Evolutionary conservation across 768 basidiomycete genomes (phyloP).

Genomic region (Candolleomyces aberdarensis): DNA sequence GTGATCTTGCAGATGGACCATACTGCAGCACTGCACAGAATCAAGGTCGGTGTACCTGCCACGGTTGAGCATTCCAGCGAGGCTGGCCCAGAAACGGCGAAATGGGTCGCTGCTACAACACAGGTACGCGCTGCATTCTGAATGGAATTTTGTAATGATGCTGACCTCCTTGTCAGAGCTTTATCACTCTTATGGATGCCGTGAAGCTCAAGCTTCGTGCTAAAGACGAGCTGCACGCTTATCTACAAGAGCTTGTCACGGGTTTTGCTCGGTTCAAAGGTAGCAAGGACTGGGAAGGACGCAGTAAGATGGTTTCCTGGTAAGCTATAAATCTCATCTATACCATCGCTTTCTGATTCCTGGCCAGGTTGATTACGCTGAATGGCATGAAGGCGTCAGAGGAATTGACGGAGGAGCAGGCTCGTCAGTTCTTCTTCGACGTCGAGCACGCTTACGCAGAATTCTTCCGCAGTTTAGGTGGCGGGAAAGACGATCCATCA

Average conservation of each 20-base stretch:
- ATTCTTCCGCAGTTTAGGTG: constrained; percentile 75
- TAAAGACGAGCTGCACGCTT: neutral
- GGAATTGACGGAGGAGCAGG: constrained; percentile 93
- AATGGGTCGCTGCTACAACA: constrained; percentile 92
- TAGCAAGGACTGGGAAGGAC: constrained; percentile 94
- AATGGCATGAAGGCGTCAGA: constrained; percentile 98
- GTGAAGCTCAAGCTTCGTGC: constrained; percentile 47
- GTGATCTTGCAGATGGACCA: constrained; percentile 70
- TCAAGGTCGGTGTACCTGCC: constrained; percentile 50
- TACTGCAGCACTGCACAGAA: constrained; percentile 86
- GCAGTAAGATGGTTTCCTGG: constrained; percentile 93
- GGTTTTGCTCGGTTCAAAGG: neutral
- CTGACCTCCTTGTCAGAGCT: constrained; percentile 45
- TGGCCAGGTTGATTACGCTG: constrained; percentile 66
- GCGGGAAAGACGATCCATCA: neutral
- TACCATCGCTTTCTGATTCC: neutral
- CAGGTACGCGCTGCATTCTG: neutral
- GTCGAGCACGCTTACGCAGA: constrained; percentile 97
- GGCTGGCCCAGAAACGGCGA: constrained; percentile 88
- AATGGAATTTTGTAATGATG: neutral
- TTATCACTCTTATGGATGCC: constrained; percentile 99
- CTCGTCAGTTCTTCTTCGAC: constrained; percentile 92
- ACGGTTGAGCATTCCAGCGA: constrained; percentile 32
- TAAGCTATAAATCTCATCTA: constrained; percentile 29
- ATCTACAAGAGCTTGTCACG: neutral